Evolutionary conservation across 768 basidiomycete species (phyloP), one percentile per base, ranked within the genome.

Genomic region (Xerocomus potaroensis): DNA sequence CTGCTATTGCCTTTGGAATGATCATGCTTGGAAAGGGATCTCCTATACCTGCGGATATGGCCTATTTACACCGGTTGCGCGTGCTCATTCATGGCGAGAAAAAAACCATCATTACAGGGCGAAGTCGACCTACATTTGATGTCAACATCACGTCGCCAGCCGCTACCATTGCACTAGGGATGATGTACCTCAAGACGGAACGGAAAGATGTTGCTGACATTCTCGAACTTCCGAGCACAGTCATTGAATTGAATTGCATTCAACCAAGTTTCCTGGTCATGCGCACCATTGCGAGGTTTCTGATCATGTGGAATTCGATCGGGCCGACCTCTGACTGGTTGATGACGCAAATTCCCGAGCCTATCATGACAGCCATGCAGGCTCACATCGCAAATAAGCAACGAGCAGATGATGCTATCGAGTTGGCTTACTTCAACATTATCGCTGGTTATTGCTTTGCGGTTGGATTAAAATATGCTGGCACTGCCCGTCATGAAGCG

Each of bases 11-110:
- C 1, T 96, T 96, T 60, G 96, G 96, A 5, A 88, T 96, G 82
- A 86, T 95, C 66, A 95, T 97, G 87, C 78, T 98, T 14, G 94
- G 91, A 6, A 84, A 83, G 56, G 94, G 96, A 2, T 75, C 80
- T 0, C 73, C 76, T 8, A 82, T 85, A 27, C 87, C 87, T 2
- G 89, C 89, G 1, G 94, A 96, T 54, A 66, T 83, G 47, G 72
- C 74, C 10, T 71, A 89, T 39, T 67, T 94, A 15, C 74, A 77
- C 26, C 80, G 83, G 22, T 67, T 97, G 37, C 81, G 79, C 31
- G 64, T 80, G n/a, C 75, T 92, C 27, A 77, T 95, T 38, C 85
- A 88, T 44, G 89, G 92, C 9, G 81, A 88, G 58, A 69, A 75
- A 6, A 74, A 74, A 38, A 63, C 71, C 9, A 58, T 68, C 26